phyloP scores from a whole-genome alignment of 257 asterid species.

The Solanum appendiculatum region DNA sequence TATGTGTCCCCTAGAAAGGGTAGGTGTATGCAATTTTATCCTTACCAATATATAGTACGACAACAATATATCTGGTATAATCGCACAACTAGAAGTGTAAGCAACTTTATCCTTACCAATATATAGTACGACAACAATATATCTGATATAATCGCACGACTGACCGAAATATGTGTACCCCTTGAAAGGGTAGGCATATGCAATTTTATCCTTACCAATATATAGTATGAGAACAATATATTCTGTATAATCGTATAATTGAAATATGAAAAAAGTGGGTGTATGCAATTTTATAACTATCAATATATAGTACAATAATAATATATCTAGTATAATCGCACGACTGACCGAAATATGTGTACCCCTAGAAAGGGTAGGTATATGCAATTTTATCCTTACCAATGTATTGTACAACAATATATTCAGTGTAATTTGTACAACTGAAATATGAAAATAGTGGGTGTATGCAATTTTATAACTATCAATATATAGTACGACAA shows the following conservation, averaged over 20 bases:
- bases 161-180: not conserved
- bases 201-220: not conserved
- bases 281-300: too few species aligned
- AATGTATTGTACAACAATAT: not conserved
- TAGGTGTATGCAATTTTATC: too few species aligned
- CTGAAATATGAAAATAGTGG: too few species aligned
- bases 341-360: not conserved
- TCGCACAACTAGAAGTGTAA: too few species aligned
- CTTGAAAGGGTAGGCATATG: not conserved
- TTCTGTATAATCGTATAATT: not conserved
- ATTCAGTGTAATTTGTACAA: not conserved
- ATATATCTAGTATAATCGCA: not conserved
- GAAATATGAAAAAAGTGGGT: not conserved
- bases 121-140: not conserved
- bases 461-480: too few species aligned
- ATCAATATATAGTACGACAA: too few species aligned
- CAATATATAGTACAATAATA: too few species aligned
- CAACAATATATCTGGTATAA: too few species aligned
- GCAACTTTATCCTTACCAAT: too few species aligned
- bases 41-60: too few species aligned
- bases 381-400: not conserved
- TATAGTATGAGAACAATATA: not conserved
- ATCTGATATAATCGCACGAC: accelerated
- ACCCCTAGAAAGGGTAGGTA: not conserved
- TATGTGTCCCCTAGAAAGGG: too few species aligned